Base-by-base conservation (phyloP, 805 yeast species). In the Hanseniaspora pseudoguilliermondii region DNA sequence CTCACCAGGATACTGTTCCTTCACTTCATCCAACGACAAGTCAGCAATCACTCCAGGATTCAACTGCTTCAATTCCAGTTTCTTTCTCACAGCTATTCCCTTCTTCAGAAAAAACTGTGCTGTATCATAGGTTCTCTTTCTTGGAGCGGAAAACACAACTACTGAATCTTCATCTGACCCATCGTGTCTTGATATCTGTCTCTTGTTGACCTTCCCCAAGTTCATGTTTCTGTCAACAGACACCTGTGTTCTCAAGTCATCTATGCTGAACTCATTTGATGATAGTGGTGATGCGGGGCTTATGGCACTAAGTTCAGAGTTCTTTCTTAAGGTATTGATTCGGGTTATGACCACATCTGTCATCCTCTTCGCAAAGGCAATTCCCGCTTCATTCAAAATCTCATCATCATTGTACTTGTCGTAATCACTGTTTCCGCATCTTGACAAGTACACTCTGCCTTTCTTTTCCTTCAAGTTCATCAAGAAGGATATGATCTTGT, bases 121-220 rank as follows among this genome's bases (percentile, higher is more conserved):
- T 6, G 95, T 81, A 61, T 90, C 87, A 20, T 82, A 75, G 0
- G 97, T 88, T 64, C 96, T 78, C 60, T 80, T 75, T 59, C 96
- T 79, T 5, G 91, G 87, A 0, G 97, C 95, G 0, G 97, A 89
- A 96, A 97, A 91, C n/a, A 93, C 90, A 3, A 83, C 81, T 62
- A 90, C 75, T 5, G 84, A 78, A 59, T 80, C 78, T 39, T 76
- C 80, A 60, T 74, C 77, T 9, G 75, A 72, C 6, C 83, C 84
- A 66, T 81, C 85, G 8, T 79, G 73, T 13, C 70, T 66, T 20
- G 74, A 70, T 6, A 71, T 70, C 57, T 71, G 75, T 59, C 71
- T 69, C 40, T 63, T 47, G 16, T 60, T 56, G 29, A 60, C 62
- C 35, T 64, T 62, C 3, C 66, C 67, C 20, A 60, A 57, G 20